A percentile compares a stretch with the other conserved stretches of the same genome.
Evolutionary conservation across 495 filamentous ascomycete species (phyloP).

Genomic region (Penicillium angulare): DNA sequence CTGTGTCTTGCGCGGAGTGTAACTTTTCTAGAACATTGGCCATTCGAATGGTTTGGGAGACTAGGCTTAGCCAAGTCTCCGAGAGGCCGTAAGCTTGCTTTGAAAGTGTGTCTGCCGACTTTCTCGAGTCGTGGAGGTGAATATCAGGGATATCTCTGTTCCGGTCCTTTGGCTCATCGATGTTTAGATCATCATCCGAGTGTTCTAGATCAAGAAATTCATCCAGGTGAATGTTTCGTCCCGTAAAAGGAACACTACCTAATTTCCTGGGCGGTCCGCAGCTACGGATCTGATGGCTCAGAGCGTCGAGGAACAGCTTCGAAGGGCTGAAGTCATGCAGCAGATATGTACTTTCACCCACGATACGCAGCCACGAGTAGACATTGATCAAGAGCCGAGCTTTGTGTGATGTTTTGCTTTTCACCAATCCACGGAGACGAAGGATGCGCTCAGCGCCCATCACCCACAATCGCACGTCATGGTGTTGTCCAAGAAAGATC

Average conservation of each 20-base stretch:
- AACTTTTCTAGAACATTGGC: slow-evolving; percentile 30
- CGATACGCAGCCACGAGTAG: slow-evolving; percentile 27
- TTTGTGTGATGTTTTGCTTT: slow-evolving; percentile 22
- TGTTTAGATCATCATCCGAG: no score
- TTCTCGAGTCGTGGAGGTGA: slow-evolving; percentile 26
- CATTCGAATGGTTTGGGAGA: slow-evolving; percentile 27
- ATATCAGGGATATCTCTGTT: slow-evolving; percentile 13
- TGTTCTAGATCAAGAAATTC: no score
- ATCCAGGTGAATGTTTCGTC: no score
- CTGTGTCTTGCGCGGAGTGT: no score
- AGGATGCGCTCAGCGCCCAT: slow-evolving; percentile 26
- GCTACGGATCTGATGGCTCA: no score
- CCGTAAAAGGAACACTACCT: no score
- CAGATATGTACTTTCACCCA: slow-evolving; percentile 29
- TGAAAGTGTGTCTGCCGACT: slow-evolving; percentile 15
- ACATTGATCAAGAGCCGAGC: slow-evolving; percentile 24
- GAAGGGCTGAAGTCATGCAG: slow-evolving; percentile 27
- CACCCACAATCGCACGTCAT: slow-evolving; percentile 23
- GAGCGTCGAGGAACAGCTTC: no score
- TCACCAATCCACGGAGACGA: slow-evolving; percentile 22
- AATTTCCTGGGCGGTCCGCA: no score
- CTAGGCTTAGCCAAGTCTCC: slow-evolving; percentile 30
- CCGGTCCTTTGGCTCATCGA: no score
- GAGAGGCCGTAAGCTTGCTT: slow-evolving; percentile 28
- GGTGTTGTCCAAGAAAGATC: neutral